Evolutionary conservation across 108 stramenopile genomes (phyloP).

Genomic region (Skeletonema grethae): DNA sequence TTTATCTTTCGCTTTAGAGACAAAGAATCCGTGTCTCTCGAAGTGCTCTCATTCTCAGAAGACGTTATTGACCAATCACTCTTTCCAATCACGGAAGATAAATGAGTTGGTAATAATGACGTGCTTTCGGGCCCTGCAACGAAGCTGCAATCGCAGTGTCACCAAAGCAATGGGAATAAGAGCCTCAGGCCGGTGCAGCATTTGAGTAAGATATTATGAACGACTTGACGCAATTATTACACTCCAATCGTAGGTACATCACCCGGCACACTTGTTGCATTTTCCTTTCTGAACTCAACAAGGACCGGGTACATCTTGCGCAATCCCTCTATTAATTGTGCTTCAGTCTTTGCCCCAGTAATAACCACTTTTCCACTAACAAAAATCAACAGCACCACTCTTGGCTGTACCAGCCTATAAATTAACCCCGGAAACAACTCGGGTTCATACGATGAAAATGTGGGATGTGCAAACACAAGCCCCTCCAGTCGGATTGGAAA

Average conservation of each 20-base stretch:
- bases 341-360: conserved; percentile 87
- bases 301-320: conserved; percentile 78
- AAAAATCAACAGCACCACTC: conserved; percentile 95
- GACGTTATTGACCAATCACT: neutral
- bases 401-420: conserved; percentile 90
- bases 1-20: neutral
- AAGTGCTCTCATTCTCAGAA: neutral
- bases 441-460: conserved; percentile 93
- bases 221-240: neutral
- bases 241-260: conserved; percentile 18
- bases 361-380: conserved; percentile 95
- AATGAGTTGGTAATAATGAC: neutral
- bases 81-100: neutral
- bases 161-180: neutral
- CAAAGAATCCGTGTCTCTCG: neutral
- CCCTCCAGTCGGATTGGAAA: conserved; percentile 99
- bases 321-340: conserved; percentile 69
- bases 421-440: conserved; percentile 99
- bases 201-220: neutral
- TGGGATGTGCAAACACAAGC: conserved; percentile 90
- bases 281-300: conserved; percentile 77
- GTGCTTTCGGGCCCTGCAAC: neutral
- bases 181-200: neutral
- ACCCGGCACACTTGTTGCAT: conserved; percentile 39
- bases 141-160: neutral